phyloP scores from a whole-genome alignment of 768 basidiomycete species.

The Tricholoma saponaceum region DNA sequence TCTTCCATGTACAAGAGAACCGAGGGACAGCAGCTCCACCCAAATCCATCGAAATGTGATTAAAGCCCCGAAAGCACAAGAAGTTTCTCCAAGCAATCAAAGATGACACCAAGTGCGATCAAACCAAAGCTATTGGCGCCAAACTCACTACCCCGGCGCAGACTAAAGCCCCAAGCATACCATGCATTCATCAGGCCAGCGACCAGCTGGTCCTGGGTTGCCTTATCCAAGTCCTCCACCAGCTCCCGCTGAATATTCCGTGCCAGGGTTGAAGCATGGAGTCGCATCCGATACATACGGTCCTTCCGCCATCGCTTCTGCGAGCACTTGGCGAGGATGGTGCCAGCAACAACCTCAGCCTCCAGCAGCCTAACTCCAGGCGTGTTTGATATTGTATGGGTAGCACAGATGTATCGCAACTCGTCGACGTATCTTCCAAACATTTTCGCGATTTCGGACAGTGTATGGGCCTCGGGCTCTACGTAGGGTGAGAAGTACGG shows the following conservation, averaged over 20 bases:
- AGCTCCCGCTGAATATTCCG: slow-evolving; percentile 42
- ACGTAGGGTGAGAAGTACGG: slow-evolving; percentile 21
- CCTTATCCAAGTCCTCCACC: slow-evolving; percentile 22
- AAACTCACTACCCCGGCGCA: slow-evolving; percentile 34
- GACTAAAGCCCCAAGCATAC: slow-evolving; percentile 60
- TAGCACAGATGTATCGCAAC: slow-evolving; percentile 63
- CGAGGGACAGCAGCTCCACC: too few relatives aligned
- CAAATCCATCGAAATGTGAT: too few relatives aligned
- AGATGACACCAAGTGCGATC: slow-evolving; percentile 53
- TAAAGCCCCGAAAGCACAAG: too few relatives aligned
- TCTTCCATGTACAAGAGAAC: too few relatives aligned
- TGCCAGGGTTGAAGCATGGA: slow-evolving; percentile 51
- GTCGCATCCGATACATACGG: slow-evolving; percentile 58
- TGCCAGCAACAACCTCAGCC: slow-evolving; percentile 71
- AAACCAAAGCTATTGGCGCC: slow-evolving; percentile 67
- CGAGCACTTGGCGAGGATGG: slow-evolving; percentile 67
- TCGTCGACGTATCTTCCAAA: slow-evolving; percentile 59
- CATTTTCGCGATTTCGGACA: slow-evolving; percentile 28
- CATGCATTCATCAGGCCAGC: slow-evolving; percentile 51
- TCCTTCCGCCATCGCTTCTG: slow-evolving; percentile 58
- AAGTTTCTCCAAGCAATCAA: slow-evolving; percentile 48
- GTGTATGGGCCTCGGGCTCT: slow-evolving; percentile 19
- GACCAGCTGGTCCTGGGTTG: slow-evolving; percentile 25
- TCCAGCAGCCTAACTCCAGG: slow-evolving; percentile 57
- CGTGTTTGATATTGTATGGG: slow-evolving; percentile 59